Conservation (phyloP, 1,284 basidiomycete species). For the Leccinum insolens region DNA sequence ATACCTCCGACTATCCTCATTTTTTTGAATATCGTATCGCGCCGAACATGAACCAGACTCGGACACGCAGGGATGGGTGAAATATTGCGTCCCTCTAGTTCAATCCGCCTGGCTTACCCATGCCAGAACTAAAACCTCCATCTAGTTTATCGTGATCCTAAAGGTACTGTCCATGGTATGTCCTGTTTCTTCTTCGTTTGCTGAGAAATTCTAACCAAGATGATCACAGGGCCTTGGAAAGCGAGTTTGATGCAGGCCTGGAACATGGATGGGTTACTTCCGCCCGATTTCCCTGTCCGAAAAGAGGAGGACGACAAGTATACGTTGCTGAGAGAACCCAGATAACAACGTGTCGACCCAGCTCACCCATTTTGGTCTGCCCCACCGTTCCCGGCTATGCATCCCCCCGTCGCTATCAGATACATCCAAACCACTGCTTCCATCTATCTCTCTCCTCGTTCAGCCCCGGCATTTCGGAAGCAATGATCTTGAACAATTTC, state of each 20-base stretch:
- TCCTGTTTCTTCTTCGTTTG: slow-evolving; percentile 39
- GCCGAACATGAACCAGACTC: slow-evolving; percentile 55
- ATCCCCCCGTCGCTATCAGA: slow-evolving; percentile 28
- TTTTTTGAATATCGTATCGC: slow-evolving; percentile 65
- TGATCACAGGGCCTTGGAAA: slow-evolving; percentile 74
- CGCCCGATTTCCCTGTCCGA: slow-evolving; percentile 76
- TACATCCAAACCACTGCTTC: slow-evolving; percentile 61
- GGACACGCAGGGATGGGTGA: slow-evolving; percentile 42
- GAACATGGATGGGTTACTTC: slow-evolving; percentile 80
- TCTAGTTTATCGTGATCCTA: slow-evolving; percentile 77
- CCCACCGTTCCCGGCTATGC: slow-evolving; percentile 40
- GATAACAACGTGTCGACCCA: slow-evolving; percentile 75
- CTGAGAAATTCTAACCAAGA: slow-evolving; percentile 8
- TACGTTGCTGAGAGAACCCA: slow-evolving; percentile 68
- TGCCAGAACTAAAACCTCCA: slow-evolving; percentile 64
- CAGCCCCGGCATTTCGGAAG: slow-evolving; percentile 15
- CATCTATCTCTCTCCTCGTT: slow-evolving; percentile 54
- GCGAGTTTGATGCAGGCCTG: slow-evolving; percentile 82
- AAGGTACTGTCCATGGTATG: slow-evolving; percentile 74
- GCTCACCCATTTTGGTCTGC: slow-evolving; percentile 69
- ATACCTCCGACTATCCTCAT: slow-evolving; percentile 71
- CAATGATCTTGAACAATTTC: slow-evolving; percentile 45
- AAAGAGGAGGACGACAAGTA: slow-evolving; percentile 73
- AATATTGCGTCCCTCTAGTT: slow-evolving; percentile 68
- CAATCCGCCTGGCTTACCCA: slow-evolving; percentile 76